Evolutionary conservation across 2,329 filamentous ascomycete genomes (phyloP).

Genomic region (Penicillium vulpinum): DNA sequence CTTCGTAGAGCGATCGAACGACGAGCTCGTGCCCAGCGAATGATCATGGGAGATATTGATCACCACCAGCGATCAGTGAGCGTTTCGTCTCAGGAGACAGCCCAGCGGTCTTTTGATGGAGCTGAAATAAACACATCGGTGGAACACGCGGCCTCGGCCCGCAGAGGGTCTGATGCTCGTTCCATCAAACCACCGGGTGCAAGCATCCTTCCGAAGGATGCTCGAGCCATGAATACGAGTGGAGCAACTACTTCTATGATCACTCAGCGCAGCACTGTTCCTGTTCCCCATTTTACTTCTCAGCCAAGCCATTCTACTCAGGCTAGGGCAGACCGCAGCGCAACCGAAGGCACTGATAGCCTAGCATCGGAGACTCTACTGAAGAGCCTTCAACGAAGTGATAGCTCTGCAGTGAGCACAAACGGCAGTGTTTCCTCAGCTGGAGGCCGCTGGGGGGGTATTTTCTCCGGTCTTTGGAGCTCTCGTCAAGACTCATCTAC

Average conservation of each 20-base stretch:
- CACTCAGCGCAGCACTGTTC: conserved; percentile 51
- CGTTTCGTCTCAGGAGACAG: conserved; percentile 46
- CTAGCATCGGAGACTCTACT: conserved; percentile 58
- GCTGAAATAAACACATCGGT: conserved; percentile 27
- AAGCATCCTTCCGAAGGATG: conserved; percentile 49
- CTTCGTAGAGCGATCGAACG: conserved; percentile 56
- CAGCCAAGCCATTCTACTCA: conserved; percentile 36
- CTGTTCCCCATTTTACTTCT: conserved; percentile 56
- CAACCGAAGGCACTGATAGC: conserved; percentile 38
- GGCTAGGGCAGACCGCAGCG: conserved; percentile 24
- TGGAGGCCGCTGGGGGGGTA: conserved; percentile 55
- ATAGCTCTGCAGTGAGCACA: conserved; percentile 50
- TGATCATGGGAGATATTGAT: conserved; percentile 36
- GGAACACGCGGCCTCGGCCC: conserved; percentile 25
- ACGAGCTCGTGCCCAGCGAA: conserved; percentile 49
- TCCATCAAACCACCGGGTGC: conserved; percentile 46
- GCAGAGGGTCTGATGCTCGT: conserved; percentile 46
- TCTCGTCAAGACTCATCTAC: conserved; percentile 51
- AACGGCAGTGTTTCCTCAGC: conserved; percentile 49
- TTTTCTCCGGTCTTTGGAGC: conserved; percentile 59
- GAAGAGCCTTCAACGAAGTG: conserved; percentile 54
- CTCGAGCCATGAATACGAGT: conserved; percentile 48
- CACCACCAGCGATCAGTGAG: conserved; percentile 45
- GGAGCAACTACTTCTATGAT: conserved; percentile 55
- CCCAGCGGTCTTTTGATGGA: conserved; percentile 37